Percentiles rank a stretch among this genome's conserved stretches.
These are phyloP conservation scores for Dovyalis caffra DNA, from an alignment of 345 rosid species.

Conservation along the genomic window DNA sequence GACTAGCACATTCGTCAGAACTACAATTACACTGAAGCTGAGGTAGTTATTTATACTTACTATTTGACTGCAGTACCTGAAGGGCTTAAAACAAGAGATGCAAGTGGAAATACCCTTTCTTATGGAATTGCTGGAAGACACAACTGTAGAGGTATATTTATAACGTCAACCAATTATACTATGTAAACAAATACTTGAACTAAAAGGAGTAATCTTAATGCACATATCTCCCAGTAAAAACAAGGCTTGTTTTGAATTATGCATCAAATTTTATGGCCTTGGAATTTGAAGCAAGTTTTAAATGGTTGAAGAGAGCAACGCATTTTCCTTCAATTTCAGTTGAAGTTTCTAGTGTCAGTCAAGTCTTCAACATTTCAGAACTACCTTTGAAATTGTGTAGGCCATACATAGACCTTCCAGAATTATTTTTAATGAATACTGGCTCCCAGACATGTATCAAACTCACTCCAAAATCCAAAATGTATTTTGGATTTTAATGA, in stretches of 20 bases:
- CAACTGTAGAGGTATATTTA: constrained; percentile 50
- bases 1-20: not conserved
- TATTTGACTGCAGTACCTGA: constrained; percentile 51
- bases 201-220: not conserved
- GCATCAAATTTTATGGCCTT: not conserved
- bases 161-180: constrained; percentile 12
- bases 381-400: not conserved
- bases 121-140: constrained; percentile 45
- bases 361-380: not conserved
- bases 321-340: not conserved
- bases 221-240: not conserved
- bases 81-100: constrained; percentile 51
- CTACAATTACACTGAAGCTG: not conserved
- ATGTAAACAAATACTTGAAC: not conserved
- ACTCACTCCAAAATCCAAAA: not conserved
- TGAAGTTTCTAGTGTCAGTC: too few relatives aligned
- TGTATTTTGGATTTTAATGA: not conserved
- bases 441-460: not conserved
- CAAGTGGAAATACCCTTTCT: constrained; percentile 58
- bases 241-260: not conserved
- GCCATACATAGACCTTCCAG: not conserved
- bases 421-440: too few relatives aligned
- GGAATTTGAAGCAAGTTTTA: not conserved
- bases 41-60: constrained; percentile 4
- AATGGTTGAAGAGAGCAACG: not conserved